These are phyloP conservation scores for Candolleomyces efflorescens DNA, from an alignment of 768 basidiomycete species.

Conservation along the genomic window DNA sequence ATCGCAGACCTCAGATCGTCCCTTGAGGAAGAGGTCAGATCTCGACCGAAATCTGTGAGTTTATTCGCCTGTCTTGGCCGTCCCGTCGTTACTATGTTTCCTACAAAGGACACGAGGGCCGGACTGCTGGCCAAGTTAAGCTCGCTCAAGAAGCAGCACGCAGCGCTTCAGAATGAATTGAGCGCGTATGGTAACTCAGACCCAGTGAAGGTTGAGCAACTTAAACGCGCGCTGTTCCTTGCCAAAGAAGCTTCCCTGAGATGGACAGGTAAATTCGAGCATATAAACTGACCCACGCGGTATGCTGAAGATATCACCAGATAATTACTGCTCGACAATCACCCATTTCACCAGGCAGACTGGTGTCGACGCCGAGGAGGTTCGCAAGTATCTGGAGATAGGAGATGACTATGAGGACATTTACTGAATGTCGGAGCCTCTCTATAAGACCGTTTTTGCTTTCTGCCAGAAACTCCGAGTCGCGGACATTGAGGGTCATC, in stretches of 20 bases:
- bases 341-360: constrained; percentile 63
- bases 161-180: constrained; percentile 61
- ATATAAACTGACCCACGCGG: neutral
- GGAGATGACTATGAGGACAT: constrained; percentile 78
- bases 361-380: constrained; percentile 53
- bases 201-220: constrained; percentile 76
- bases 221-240: constrained; percentile 63
- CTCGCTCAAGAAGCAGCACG: constrained; percentile 44
- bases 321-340: constrained; percentile 66
- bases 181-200: constrained; percentile 80
- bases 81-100: constrained; percentile 1
- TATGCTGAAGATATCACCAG: constrained; percentile 28
- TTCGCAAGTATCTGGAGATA: constrained; percentile 63
- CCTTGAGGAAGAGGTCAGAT: constrained; percentile 47
- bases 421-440: constrained; percentile 22
- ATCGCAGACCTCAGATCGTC: constrained; percentile 42
- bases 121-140: constrained; percentile 47
- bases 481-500: constrained; percentile 5
- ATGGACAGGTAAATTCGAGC: constrained; percentile 73
- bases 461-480: no score
- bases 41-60: constrained; percentile 56
- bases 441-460: no score
- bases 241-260: constrained; percentile 81
- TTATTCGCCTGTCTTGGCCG: constrained; percentile 4
- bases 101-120: constrained; percentile 51